Conservation (phyloP, 1,284 basidiomycete genomes). For the Fomitopsis palustris region DNA sequence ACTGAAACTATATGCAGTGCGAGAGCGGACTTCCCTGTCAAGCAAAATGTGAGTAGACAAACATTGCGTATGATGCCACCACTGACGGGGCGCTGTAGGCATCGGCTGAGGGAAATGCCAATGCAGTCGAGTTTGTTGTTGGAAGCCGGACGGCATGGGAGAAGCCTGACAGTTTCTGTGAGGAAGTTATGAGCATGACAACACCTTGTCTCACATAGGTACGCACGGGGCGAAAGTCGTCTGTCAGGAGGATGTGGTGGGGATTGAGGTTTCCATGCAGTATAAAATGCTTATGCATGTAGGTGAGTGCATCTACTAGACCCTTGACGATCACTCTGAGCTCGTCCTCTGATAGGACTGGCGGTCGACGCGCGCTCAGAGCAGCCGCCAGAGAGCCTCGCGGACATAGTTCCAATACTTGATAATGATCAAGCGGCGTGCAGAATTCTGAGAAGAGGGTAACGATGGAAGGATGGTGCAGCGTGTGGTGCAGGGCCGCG, state of each 20-base stretch:
- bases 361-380: constrained; percentile 22
- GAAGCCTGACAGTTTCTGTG: constrained; percentile 28
- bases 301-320: constrained; percentile 39
- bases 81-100: not conserved
- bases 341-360: constrained; percentile 31
- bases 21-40: constrained; percentile 22
- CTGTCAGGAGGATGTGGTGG: constrained; percentile 19
- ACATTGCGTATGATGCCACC: no score
- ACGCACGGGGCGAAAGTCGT: constrained; percentile 24
- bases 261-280: constrained; percentile 26
- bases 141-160: constrained; percentile 16
- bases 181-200: not conserved
- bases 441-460: constrained; percentile 43
- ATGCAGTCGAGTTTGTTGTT: constrained; percentile 10
- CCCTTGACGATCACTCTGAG: constrained; percentile 36
- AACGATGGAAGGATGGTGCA: constrained; percentile 48
- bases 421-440: constrained; percentile 30
- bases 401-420: constrained; percentile 44
- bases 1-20: constrained; percentile 18
- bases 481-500: constrained; percentile 34
- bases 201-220: not conserved
- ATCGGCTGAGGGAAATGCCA: constrained; percentile 13
- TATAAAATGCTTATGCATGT: constrained; percentile 37
- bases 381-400: constrained; percentile 35
- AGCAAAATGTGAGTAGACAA: not conserved